These are phyloP conservation scores for Saccharomycopsis hybrid DNA, from an alignment of 1,139 yeast species.

Conservation along the genomic window DNA sequence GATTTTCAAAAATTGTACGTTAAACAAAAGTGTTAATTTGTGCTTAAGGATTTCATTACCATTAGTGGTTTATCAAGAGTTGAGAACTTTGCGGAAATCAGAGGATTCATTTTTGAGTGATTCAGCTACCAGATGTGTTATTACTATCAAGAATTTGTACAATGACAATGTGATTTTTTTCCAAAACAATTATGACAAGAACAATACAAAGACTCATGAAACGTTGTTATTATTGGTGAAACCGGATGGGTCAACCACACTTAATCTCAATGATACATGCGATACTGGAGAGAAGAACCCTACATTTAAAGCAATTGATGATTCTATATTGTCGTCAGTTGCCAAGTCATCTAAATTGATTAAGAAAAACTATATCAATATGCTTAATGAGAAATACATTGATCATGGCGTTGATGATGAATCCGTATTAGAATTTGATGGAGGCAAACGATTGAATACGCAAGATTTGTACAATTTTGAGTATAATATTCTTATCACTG, in stretches of 20 bases:
- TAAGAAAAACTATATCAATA: conserved; percentile 9
- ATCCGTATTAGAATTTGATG: conserved; percentile 30
- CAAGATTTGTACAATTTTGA: conserved; percentile 39
- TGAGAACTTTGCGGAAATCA: conserved; percentile 66
- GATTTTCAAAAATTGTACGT: conserved; percentile 53
- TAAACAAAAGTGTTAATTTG: conserved; percentile 29
- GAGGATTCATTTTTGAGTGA: conserved; percentile 72
- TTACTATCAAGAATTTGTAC: conserved; percentile 62
- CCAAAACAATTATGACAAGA: conserved; percentile 7
- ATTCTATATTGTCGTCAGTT: conserved; percentile 14
- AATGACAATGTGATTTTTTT: conserved; percentile 46
- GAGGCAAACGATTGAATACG: conserved; percentile 29
- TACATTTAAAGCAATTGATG: conserved; percentile 19
- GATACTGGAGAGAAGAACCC: conserved; percentile 26
- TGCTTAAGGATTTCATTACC: conserved; percentile 44
- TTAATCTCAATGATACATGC: conserved; percentile 30
- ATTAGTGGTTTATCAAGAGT: conserved; percentile 70
- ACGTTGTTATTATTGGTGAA: conserved; percentile 56
- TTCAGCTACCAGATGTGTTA: conserved; percentile 75
- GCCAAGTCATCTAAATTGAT: conserved; percentile 13
- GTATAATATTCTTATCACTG: conserved; percentile 61
- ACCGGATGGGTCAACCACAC: conserved; percentile 59
- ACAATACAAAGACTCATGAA: conserved; percentile 25
- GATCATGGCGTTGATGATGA: conserved; percentile 24
- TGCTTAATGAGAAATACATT: conserved; percentile 9